A percentile compares a stretch with the other conserved stretches of the same genome.
Evolutionary conservation across 345 rosid genomes (phyloP).

Genomic region (Acer negundo): DNA sequence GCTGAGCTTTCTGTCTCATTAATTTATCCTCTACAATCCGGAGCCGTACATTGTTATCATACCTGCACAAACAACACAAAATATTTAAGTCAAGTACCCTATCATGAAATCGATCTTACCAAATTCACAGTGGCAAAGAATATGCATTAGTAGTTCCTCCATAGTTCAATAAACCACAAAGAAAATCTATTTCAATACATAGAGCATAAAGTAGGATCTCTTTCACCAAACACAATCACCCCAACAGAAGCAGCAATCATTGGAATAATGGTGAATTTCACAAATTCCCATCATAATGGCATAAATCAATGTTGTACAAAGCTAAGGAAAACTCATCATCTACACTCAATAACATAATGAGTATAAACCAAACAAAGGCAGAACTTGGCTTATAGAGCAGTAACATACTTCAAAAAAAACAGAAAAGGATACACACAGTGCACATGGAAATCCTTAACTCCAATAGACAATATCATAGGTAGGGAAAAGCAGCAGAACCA

Average conservation of each 20-base stretch:
- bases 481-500: not conserved
- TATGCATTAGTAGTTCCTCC: not conserved
- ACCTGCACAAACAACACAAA: slow-evolving; percentile 44
- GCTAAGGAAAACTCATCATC: not conserved
- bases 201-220: not conserved
- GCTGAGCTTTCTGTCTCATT: slow-evolving; percentile 93
- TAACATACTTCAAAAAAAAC: not conserved
- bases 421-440: not conserved
- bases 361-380: not conserved
- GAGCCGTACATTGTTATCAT: slow-evolving; percentile 65
- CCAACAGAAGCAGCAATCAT: not conserved
- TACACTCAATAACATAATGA: not conserved
- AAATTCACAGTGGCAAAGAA: not conserved
- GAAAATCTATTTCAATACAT: not conserved
- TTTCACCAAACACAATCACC: not conserved
- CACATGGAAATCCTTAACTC: not conserved
- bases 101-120: slow-evolving; percentile 9
- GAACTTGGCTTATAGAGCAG: not conserved
- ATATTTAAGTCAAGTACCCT: slow-evolving; percentile 18
- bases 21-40: slow-evolving; percentile 89
- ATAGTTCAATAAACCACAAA: not conserved
- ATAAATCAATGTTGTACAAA: not conserved
- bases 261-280: not conserved
- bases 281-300: not conserved
- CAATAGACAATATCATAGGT: not conserved